These are phyloP conservation scores for Melastoma candidum DNA, from an alignment of 441 rosid species.

Conservation along the genomic window DNA sequence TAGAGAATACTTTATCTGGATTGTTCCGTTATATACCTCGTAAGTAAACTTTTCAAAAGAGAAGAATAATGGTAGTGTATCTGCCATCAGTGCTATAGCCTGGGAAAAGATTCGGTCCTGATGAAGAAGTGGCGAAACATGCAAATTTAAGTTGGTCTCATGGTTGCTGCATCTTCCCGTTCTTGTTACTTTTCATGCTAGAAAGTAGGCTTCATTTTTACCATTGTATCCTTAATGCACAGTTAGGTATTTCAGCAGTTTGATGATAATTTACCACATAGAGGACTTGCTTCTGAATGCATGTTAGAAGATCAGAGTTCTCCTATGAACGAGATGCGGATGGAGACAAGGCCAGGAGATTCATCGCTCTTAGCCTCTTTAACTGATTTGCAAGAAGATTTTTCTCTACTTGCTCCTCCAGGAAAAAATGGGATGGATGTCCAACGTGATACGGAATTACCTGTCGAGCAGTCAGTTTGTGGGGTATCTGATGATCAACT, in stretches of 20 bases:
- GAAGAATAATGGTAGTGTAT: no score
- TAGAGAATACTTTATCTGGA: no score
- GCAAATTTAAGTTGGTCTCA: no score
- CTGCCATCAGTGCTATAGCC: no score
- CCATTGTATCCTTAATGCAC: slow-evolving; percentile 33
- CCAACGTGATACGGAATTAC: slow-evolving; percentile 50
- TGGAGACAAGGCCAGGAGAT: slow-evolving; percentile 79
- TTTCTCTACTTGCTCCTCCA: slow-evolving; percentile 49
- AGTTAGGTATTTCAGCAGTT: slow-evolving; percentile 82
- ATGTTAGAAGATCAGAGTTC: slow-evolving; percentile 69
- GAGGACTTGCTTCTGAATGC: slow-evolving; percentile 50
- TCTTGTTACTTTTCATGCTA: no score
- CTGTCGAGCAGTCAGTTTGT: slow-evolving; percentile 48
- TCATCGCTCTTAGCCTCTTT: slow-evolving; percentile 86
- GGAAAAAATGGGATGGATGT: slow-evolving; percentile 35
- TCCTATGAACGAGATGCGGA: slow-evolving; percentile 59
- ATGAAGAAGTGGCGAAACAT: no score
- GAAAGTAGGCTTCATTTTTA: no score
- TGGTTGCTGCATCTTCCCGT: no score
- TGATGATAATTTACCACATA: slow-evolving; percentile 50
- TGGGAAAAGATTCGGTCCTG: no score
- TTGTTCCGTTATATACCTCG: no score
- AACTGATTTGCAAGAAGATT: slow-evolving; percentile 45
- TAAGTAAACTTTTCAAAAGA: no score
- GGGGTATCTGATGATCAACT: slow-evolving; percentile 36